These are phyloP conservation scores for Gymnopilus dilepis DNA, from an alignment of 768 basidiomycete species.

Conservation along the genomic window DNA sequence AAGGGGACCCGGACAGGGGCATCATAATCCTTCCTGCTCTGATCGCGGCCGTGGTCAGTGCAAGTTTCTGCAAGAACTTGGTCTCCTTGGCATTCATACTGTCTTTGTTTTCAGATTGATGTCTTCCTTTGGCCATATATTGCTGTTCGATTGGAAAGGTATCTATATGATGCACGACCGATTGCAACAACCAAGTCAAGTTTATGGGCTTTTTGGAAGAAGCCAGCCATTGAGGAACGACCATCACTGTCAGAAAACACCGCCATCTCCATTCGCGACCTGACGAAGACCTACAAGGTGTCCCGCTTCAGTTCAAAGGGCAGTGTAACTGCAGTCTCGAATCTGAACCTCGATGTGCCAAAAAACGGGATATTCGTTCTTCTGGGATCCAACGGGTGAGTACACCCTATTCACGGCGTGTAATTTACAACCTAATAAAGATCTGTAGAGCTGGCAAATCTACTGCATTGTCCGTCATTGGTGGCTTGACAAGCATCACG, in stretches of 20 bases:
- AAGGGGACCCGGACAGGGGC: conserved; percentile 64
- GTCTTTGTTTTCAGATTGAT: conserved; percentile 51
- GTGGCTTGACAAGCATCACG: conserved; percentile 62
- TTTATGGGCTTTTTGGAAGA: conserved; percentile 44
- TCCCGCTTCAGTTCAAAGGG: conserved; percentile 53
- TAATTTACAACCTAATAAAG: no score
- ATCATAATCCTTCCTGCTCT: conserved; percentile 61
- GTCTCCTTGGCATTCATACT: background rate
- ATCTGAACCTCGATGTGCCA: conserved; percentile 73
- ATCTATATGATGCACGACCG: conserved; percentile 59
- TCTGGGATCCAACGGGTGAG: conserved; percentile 72
- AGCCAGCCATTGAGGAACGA: conserved; percentile 8
- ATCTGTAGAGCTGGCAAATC: conserved; percentile 73
- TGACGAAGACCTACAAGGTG: conserved; percentile 62
- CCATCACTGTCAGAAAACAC: conserved; percentile 29
- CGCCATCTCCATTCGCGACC: conserved; percentile 66
- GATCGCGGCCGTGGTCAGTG: conserved; percentile 67
- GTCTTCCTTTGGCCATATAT: conserved; percentile 78
- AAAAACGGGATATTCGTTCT: conserved; percentile 79
- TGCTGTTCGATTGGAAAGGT: conserved; percentile 61
- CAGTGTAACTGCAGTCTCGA: conserved; percentile 63
- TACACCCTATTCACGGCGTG: background rate
- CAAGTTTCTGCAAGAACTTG: background rate
- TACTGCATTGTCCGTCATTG: conserved; percentile 70
- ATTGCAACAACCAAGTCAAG: conserved; percentile 8